Conservation (phyloP, 768 basidiomycete genomes). For the Panaeolus cyanescens region DNA sequence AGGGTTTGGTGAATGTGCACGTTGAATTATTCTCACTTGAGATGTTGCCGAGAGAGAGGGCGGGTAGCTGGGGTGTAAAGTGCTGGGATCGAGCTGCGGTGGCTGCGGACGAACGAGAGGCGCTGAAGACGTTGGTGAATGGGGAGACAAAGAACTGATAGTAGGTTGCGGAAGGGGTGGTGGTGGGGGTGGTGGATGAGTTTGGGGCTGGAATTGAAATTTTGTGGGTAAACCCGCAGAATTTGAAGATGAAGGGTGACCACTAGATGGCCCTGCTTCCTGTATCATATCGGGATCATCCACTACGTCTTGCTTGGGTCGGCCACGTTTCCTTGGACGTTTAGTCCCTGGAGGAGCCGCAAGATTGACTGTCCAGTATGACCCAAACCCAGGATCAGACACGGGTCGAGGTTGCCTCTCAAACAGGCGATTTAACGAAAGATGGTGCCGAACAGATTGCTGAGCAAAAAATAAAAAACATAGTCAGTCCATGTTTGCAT, state of each 20-base stretch:
- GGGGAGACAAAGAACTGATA: slow-evolving; percentile 20
- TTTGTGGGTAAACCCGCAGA: slow-evolving; percentile 14
- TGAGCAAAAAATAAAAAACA: slow-evolving; percentile 27
- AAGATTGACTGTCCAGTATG: slow-evolving; percentile 90
- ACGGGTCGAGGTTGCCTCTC: slow-evolving; percentile 82
- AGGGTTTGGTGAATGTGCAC: not conserved
- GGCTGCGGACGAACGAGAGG: not conserved
- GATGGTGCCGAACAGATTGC: slow-evolving; percentile 89
- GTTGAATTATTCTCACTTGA: not conserved
- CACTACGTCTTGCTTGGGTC: slow-evolving; percentile 48
- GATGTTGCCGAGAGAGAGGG: not conserved
- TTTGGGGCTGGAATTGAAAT: slow-evolving; percentile 28
- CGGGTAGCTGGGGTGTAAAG: not conserved
- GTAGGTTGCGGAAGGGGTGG: slow-evolving; percentile 26
- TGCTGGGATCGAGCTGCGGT: not conserved
- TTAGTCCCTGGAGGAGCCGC: slow-evolving; percentile 85
- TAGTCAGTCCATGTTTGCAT: slow-evolving; percentile 15
- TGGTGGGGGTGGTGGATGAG: slow-evolving; percentile 25
- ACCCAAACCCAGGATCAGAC: slow-evolving; percentile 85
- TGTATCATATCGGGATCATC: slow-evolving; percentile 15
- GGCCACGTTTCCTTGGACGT: slow-evolving; percentile 79
- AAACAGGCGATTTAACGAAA: slow-evolving; percentile 80
- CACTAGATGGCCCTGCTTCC: slow-evolving; percentile 1
- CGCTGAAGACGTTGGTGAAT: slow-evolving; percentile 4
- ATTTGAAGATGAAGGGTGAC: slow-evolving; percentile 4